These are phyloP conservation scores for Theileria luwenshuni DNA, from an alignment of 169 alveolate genomes.

Conservation along the genomic window DNA sequence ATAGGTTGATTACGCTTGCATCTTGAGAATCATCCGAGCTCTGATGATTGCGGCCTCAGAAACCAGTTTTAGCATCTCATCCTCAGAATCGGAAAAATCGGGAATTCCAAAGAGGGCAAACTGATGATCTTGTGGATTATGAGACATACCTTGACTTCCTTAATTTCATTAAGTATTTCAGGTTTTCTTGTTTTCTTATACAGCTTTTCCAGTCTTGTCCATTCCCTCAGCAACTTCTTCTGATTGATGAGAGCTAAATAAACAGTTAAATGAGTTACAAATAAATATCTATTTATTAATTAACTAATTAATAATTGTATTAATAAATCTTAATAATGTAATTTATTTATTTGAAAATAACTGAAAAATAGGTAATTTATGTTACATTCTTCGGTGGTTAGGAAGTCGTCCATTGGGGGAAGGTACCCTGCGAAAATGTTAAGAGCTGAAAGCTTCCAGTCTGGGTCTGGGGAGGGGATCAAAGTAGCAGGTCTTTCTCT, in stretches of 20 bases:
- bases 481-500: slow-evolving; percentile 37
- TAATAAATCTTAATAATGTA: too few species aligned
- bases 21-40: slow-evolving; percentile 33
- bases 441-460: slow-evolving; percentile 72
- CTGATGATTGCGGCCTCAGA: slow-evolving; percentile 40
- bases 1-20: slow-evolving; percentile 28
- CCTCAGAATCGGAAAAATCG: slow-evolving; percentile 31
- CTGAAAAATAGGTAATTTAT: neutral
- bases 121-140: too few species aligned
- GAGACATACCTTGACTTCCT: slow-evolving; percentile 42
- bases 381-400: slow-evolving; percentile 40
- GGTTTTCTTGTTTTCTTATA: slow-evolving; percentile 37
- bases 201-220: slow-evolving; percentile 60
- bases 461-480: slow-evolving; percentile 73
- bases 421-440: slow-evolving; percentile 72
- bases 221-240: slow-evolving; percentile 54
- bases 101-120: slow-evolving; percentile 37
- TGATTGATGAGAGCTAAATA: slow-evolving; percentile 36
- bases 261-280: too few species aligned
- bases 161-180: slow-evolving; percentile 30
- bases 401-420: slow-evolving; percentile 25
- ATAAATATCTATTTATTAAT: too few species aligned
- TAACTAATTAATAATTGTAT: too few species aligned
- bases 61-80: slow-evolving; percentile 10
- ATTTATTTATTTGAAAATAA: too few species aligned